These are phyloP conservation scores for Nothomitra cinnamomea DNA, from an alignment of 2,329 filamentous ascomycete genomes.

Conservation along the genomic window DNA sequence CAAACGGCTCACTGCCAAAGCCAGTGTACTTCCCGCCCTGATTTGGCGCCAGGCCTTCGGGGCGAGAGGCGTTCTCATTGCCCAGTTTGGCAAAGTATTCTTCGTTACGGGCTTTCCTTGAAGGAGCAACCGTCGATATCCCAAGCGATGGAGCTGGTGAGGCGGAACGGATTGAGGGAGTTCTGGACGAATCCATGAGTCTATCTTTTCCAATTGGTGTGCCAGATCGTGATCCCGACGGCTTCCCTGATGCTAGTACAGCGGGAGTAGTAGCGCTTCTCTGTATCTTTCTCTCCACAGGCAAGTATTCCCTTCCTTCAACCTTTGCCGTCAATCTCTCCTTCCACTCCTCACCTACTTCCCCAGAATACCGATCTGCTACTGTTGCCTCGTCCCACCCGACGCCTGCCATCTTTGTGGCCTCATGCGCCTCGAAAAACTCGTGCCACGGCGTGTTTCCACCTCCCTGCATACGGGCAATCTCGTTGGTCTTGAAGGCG, in stretches of 20 bases:
- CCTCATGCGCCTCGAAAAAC: constrained; percentile 54
- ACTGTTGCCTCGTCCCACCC: constrained; percentile 79
- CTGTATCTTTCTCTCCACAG: constrained; percentile 36
- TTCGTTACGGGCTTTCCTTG: constrained; percentile 52
- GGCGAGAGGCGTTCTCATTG: constrained; percentile 59
- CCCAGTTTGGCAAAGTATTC: constrained; percentile 80
- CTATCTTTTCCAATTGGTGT: constrained; percentile 27
- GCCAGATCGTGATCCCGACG: constrained; percentile 14
- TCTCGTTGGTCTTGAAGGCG: constrained; percentile 85
- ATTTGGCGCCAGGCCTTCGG: constrained; percentile 60
- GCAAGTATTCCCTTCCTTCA: constrained; percentile 73
- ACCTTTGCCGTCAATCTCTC: constrained; percentile 75
- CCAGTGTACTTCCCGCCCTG: constrained; percentile 88
- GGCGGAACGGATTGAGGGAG: constrained; percentile 9
- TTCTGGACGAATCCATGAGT: constrained; percentile 10
- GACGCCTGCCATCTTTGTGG: constrained; percentile 26
- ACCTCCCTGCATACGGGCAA: constrained; percentile 81
- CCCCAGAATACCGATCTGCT: constrained; percentile 74
- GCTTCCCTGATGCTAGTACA: constrained; percentile 9
- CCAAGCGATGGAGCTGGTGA: constrained; percentile 14
- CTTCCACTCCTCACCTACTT: constrained; percentile 90
- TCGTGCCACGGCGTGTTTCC: constrained; percentile 76
- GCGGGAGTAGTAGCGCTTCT: constrained; percentile 14
- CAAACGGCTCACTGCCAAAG: constrained; percentile 63
- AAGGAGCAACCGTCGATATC: constrained; percentile 11